Evolutionary conservation across 768 basidiomycete species (phyloP).

Genomic region (Thelephora aurantiotincta): DNA sequence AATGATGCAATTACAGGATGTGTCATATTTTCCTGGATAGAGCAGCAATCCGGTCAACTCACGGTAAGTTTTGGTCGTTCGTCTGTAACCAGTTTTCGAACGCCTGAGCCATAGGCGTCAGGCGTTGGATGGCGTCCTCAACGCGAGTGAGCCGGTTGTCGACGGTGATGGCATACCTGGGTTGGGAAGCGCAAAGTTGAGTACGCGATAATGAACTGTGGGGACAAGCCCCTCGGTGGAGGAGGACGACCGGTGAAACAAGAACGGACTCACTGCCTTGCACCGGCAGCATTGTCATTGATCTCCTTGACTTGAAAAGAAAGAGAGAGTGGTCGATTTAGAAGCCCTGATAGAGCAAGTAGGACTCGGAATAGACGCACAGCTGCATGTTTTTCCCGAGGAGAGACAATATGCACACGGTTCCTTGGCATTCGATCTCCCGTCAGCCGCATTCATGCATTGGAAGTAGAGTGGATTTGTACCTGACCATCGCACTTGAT

Average conservation of each 20-base stretch:
- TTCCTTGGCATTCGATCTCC: slow-evolving; percentile 2
- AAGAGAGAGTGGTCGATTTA: not conserved
- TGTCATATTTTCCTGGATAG: not conserved
- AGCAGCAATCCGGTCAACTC: not conserved
- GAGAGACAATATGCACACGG: slow-evolving; percentile 11
- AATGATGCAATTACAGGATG: not conserved
- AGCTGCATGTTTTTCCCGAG: slow-evolving; percentile 10
- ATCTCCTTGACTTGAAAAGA: slow-evolving; percentile 9
- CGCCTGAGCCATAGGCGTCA: slow-evolving; percentile 9
- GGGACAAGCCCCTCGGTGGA: no score
- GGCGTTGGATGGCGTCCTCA: slow-evolving; percentile 8
- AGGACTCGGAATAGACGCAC: slow-evolving; percentile 2
- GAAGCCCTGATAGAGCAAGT: not conserved
- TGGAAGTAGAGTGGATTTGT: no score
- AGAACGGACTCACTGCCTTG: slow-evolving; percentile 7
- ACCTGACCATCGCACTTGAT: slow-evolving; percentile 12
- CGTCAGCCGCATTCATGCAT: no score
- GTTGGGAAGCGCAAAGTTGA: not conserved
- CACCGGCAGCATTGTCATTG: slow-evolving; percentile 10
- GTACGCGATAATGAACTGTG: not conserved
- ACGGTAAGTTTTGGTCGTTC: slow-evolving; percentile 1
- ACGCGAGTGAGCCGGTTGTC: slow-evolving; percentile 8
- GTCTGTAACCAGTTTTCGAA: slow-evolving; percentile 8
- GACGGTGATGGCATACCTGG: slow-evolving; percentile 8
- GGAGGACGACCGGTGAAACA: no score